Base-by-base conservation (phyloP, 208 protist species). In the Crithidia sp. region DNA sequence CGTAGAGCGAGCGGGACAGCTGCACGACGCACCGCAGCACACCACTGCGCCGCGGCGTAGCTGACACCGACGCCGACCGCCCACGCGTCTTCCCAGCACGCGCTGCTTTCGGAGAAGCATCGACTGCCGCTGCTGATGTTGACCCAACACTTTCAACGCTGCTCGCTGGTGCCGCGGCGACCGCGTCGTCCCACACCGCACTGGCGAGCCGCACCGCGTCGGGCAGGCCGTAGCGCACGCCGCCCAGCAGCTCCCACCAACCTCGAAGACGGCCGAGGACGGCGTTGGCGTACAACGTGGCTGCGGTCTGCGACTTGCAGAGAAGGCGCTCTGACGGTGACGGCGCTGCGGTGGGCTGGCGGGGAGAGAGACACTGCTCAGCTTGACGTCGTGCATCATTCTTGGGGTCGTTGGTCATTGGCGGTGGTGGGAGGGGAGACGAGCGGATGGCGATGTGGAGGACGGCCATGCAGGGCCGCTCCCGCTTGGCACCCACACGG, bases 181-280 rank as follows among this genome's bases (percentile, higher is more conserved):
- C 60, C 14, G 5, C 44, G 41, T 28, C 67, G 9, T 68, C 49
- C 76, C 76, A 82, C 39, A 69, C 53, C 5, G 54, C 71, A n/a
- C 66, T 72, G 16, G 28, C 41, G 4, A 77, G 17, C 4, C 39
- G 56, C 14, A 70, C 39, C 6, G 66, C 19, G 53, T 79, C 70
- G 19, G 57, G 52, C 6, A 56, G 41, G 41, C 62, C 79, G 74
- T 81, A 84, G 53, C 79, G 79, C 47, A 84, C 74, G 8, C 79
- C 79, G 28, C 79, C 79, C 16, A 79, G 57, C 47, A 74, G 60
- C 41, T 67, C 55, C 67, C 74, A 67, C 44, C 69, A 70, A 17
- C 63, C 78, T 41, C 66, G 78, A 5, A 77, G 19, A 37, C 44
- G 40, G 63, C 58, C 44, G 49, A 83, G 40, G 4, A 74, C 67